These are phyloP conservation scores for Geotrichum macrosporum DNA, from an alignment of 1,139 yeast species.

Conservation along the genomic window DNA sequence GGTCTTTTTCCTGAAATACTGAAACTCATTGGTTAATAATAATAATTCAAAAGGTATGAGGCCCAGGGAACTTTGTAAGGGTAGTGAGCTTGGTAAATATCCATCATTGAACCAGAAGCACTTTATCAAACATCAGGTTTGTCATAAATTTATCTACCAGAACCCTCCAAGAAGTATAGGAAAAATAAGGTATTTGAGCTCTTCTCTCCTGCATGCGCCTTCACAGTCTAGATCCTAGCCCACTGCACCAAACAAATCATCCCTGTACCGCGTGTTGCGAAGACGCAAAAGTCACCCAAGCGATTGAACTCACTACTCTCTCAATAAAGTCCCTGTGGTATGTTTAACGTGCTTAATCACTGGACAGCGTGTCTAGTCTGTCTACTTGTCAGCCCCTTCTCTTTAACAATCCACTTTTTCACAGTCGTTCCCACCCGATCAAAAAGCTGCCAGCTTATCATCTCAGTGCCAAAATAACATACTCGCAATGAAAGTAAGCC, in stretches of 20 bases:
- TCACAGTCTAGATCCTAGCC: background rate
- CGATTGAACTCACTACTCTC: slow-evolving; percentile 4
- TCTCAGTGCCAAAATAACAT: no score
- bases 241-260: background rate
- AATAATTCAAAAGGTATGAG: background rate
- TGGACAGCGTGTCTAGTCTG: background rate
- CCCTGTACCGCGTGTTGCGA: background rate
- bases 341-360: background rate
- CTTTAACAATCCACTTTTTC: slow-evolving; percentile 7
- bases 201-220: background rate
- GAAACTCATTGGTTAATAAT: no score
- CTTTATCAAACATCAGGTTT: background rate
- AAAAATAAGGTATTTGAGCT: background rate
- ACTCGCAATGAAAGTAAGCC: no score
- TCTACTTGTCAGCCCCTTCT: slow-evolving; percentile 48
- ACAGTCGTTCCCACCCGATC: no score
- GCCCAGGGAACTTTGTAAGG: slow-evolving; percentile 2
- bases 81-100: slow-evolving; percentile 1
- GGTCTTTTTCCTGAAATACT: slow-evolving; percentile 1
- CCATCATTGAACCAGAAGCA: background rate
- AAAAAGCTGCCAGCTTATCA: no score
- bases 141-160: background rate
- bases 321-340: slow-evolving; percentile 11
- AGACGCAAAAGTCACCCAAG: background rate
- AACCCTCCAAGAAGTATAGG: background rate